Conservation (phyloP, 2,329 filamentous ascomycete species). For the Fusarium xyrophilum region DNA sequence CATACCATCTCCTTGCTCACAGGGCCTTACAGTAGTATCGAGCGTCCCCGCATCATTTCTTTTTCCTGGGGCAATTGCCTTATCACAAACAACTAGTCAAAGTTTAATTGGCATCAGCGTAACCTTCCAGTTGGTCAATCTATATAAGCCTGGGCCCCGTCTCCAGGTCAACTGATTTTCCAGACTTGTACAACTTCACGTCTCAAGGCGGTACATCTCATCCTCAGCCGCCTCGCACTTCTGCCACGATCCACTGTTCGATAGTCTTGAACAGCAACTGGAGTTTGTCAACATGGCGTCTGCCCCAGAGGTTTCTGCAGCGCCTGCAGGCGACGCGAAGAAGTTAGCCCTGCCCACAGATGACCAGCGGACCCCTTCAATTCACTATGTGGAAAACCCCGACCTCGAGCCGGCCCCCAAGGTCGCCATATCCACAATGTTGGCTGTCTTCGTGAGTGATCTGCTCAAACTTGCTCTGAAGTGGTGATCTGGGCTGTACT, state of each 20-base stretch:
- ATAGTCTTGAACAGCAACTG: background rate
- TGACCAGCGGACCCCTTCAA: background rate
- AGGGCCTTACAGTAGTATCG: background rate
- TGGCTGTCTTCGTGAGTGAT: constrained; percentile 3
- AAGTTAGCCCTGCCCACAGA: background rate
- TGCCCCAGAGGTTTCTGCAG: background rate
- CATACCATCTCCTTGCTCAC: background rate
- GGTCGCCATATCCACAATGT: constrained; percentile 4
- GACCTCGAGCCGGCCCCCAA: background rate
- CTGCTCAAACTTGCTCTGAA: accelerated
- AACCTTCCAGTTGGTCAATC: background rate
- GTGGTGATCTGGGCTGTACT: background rate
- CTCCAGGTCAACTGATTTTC: background rate
- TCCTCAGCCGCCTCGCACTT: background rate
- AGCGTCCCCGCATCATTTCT: background rate
- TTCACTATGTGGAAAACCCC: background rate
- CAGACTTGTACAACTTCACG: background rate
- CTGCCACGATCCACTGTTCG: background rate
- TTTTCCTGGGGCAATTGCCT: background rate
- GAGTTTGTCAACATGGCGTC: background rate
- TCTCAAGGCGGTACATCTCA: background rate
- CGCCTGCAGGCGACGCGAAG: background rate
- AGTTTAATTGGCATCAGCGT: background rate
- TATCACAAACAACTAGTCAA: background rate
- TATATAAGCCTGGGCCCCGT: background rate